Evolutionary conservation across 2,329 filamentous ascomycete genomes (phyloP).

Genomic region (Fusarium sp.): DNA sequence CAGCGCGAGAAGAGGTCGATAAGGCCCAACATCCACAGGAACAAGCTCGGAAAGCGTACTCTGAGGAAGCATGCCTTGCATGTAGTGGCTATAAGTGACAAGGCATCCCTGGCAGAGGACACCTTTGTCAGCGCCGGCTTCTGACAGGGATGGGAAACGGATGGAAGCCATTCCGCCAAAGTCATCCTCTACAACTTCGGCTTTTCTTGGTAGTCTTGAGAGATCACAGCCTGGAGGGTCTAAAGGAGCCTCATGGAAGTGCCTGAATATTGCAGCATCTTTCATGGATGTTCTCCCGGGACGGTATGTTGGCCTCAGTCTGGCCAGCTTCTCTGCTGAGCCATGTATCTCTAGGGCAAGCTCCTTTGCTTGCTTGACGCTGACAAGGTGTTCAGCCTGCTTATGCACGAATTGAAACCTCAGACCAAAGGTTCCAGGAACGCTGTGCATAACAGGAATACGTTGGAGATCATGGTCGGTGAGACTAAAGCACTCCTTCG

Average conservation of each 20-base stretch:
- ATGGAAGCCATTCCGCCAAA: conserved; percentile 41
- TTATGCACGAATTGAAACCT: conserved; percentile 24
- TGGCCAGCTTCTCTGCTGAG: conserved; percentile 22
- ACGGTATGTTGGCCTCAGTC: conserved; percentile 15
- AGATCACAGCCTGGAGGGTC: conserved; percentile 38
- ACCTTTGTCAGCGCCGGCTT: conserved; percentile 27
- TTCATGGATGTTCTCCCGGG: conserved; percentile 22
- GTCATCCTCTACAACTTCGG: conserved; percentile 30
- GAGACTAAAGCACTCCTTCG: conserved; percentile 40
- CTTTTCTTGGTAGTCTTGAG: conserved; percentile 28
- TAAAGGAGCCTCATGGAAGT: conserved; percentile 33
- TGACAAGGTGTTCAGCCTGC: conserved; percentile 38
- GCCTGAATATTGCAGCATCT: conserved; percentile 27
- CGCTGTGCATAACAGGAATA: conserved; percentile 32
- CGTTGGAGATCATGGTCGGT: conserved; percentile 31
- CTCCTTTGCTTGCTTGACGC: conserved; percentile 42
- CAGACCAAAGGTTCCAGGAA: conserved; percentile 39
- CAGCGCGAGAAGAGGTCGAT: conserved; percentile 33
- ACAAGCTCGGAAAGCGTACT: conserved; percentile 29
- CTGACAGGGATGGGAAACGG: conserved; percentile 39
- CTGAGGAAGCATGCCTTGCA: conserved; percentile 28
- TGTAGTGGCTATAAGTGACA: conserved; percentile 30
- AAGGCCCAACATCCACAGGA: conserved; percentile 26
- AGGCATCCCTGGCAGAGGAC: conserved; percentile 39
- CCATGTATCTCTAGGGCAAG: conserved; percentile 41